Evolutionary conservation across 768 basidiomycete genomes (phyloP).

Genomic region (Daedalea quercina): DNA sequence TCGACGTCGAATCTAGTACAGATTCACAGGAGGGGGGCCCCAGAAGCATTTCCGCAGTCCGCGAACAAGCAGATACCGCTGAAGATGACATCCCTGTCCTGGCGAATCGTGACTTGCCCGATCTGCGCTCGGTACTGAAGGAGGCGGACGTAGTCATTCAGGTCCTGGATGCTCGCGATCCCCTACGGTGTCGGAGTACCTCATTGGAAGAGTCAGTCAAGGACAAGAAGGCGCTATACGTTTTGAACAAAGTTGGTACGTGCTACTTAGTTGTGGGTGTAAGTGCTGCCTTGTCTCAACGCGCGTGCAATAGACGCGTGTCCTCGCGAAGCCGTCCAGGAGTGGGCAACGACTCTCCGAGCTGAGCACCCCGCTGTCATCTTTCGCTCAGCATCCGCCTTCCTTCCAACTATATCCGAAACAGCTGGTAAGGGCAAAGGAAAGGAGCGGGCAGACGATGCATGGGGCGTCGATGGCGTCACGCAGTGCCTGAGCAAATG

Average conservation of each 20-base stretch:
- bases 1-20: conserved; percentile 20
- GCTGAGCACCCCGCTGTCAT: conserved; percentile 54
- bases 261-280: conserved; percentile 9
- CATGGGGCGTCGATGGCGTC: conserved; percentile 50
- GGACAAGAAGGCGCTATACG: conserved; percentile 47
- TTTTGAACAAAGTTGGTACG: conserved; percentile 86
- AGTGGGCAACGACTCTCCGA: conserved; percentile 65
- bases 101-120: conserved; percentile 56
- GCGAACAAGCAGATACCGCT: conserved; percentile 16
- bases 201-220: conserved; percentile 50
- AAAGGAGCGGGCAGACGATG: conserved; percentile 47
- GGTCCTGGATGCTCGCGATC: conserved; percentile 83
- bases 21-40: conserved; percentile 8
- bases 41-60: conserved; percentile 1
- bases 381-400: conserved; percentile 69
- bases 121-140: conserved; percentile 61
- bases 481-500: conserved; percentile 40
- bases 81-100: conserved; percentile 56
- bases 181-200: conserved; percentile 58
- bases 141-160: conserved; percentile 74
- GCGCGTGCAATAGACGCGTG: conserved; percentile 52
- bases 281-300: neutral
- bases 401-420: conserved; percentile 38
- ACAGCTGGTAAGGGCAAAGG: conserved; percentile 36
- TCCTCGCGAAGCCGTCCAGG: conserved; percentile 65